Evolutionary conservation across 768 basidiomycete genomes (phyloP), one percentile per base, ranked within the genome.

Genomic region (Psilocybe cyanescens): DNA sequence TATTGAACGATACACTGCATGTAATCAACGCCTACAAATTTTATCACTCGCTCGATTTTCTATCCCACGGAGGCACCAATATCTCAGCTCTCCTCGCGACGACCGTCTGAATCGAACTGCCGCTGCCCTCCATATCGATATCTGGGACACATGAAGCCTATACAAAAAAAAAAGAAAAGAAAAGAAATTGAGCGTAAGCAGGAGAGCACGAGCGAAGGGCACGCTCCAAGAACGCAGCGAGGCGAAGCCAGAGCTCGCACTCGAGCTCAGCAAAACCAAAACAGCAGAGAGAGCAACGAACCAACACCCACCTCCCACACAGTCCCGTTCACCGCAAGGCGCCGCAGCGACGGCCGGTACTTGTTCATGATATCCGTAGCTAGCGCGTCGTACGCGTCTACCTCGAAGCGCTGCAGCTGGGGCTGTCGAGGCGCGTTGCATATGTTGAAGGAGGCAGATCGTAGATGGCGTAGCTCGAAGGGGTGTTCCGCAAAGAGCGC

Each of bases 401-500:
- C 50, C 17, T 63, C 54, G 17, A 58, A 69, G 11, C 59, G 68
- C 55, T 65, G 64, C 14, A 69, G 76, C 17, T 63, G 55, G 16
- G 57, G 69, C 8, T 58, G 68, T 51, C 66, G 64, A 14, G 70
- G 75, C 14, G 68, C 67, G 57, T 74, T 75, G 59, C 69, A 70
- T n/a, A 79, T 69, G 14, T 71, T 65, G 58, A 81, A 73, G 9
- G 64, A 70, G 12, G 69, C 73, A 2, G 75, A 74, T 57, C 74
- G 78, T 11, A 82, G 68, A 24, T 51, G 54, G 9, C 53, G 50
- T 33, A 78, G 57, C 9, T 57, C 57, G 3, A 64, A 47, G 1
- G 65, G 45, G 46, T 67, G 57, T 44, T 71, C 63, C 19, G 64
- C 65, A 61, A 78, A 76, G 7, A 68, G 60, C 37, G 68, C 67